These are phyloP conservation scores for Nothophoma quercina DNA, from an alignment of 2,329 filamentous ascomycete genomes.

Conservation along the genomic window DNA sequence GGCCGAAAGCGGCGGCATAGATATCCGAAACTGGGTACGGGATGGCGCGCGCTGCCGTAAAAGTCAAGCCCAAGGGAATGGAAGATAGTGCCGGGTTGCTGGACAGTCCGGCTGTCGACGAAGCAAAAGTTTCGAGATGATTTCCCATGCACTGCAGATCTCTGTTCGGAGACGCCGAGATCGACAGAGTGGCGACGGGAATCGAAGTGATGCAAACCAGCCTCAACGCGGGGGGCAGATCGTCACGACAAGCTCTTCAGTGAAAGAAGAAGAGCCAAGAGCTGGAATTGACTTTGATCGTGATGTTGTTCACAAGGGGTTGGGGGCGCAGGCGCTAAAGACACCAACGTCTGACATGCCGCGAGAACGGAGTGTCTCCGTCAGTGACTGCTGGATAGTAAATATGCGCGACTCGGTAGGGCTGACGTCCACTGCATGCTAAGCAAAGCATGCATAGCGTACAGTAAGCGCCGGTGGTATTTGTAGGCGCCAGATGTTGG, in stretches of 20 bases:
- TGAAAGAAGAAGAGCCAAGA: neutral
- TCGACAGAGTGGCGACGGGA: constrained; percentile 5
- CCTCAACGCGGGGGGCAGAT: constrained; percentile 1
- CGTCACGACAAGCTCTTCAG: constrained; percentile 6
- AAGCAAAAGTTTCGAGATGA: neutral
- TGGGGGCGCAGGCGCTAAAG: constrained; percentile 3
- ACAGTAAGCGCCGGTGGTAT: constrained; percentile 4
- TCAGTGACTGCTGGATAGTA: constrained; percentile 1
- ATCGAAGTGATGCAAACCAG: neutral
- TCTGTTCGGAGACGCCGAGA: constrained; percentile 13
- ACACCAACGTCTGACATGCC: constrained; percentile 6
- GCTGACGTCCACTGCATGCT: constrained; percentile 7
- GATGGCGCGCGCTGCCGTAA: constrained; percentile 10
- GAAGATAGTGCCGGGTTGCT: neutral
- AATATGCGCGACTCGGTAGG: neutral
- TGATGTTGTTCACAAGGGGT: constrained; percentile 4
- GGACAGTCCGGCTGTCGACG: neutral
- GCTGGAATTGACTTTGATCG: neutral
- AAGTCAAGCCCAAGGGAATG: constrained; percentile 2
- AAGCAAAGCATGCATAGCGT: neutral
- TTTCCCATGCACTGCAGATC: constrained; percentile 3
- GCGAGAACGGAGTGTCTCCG: constrained; percentile 4
- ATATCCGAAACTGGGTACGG: constrained; percentile 1
- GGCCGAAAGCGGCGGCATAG: constrained; percentile 4
- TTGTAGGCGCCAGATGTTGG: neutral